phyloP scores from a whole-genome alignment of 2,329 filamentous ascomycete genomes.

The Penicillium italicum region DNA sequence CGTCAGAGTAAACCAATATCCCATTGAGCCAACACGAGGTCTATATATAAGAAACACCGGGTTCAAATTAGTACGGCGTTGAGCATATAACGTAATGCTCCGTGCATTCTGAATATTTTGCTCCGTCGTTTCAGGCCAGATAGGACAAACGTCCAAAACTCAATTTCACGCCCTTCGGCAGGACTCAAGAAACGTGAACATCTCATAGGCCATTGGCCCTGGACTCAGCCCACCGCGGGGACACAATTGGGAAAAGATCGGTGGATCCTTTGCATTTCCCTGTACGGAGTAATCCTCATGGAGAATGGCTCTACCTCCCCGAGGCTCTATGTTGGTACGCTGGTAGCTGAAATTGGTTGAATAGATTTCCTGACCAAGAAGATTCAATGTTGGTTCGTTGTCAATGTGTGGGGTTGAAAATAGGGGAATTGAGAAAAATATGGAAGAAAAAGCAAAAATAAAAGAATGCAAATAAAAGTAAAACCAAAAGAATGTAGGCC shows the following conservation, averaged over 20 bases:
- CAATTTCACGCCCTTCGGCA: conserved; percentile 29
- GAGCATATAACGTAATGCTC: not conserved
- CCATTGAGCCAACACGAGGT: not conserved
- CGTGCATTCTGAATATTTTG: not conserved
- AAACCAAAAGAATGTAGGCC: not conserved
- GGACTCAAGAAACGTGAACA: conserved; percentile 17
- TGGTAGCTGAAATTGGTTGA: not conserved
- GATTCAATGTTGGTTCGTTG: no score
- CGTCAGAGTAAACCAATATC: no score
- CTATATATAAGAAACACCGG: not conserved
- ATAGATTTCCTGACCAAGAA: not conserved
- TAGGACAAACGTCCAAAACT: conserved; percentile 12
- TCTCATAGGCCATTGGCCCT: conserved; percentile 15
- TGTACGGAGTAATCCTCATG: conserved; percentile 1
- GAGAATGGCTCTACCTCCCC: conserved; percentile 3
- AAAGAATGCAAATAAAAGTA: not conserved
- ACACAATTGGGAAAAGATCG: conserved; percentile 28
- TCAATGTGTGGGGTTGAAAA: no score
- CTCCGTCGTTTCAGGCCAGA: not conserved
- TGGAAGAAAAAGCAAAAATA: not conserved
- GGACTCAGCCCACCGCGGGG: conserved; percentile 27
- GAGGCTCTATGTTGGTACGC: not conserved
- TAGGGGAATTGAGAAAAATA: not conserved
- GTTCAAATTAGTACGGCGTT: not conserved
- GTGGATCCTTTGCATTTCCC: conserved; percentile 8